Base-by-base conservation (phyloP, 208 protist genomes). In the Acanthamoeba culbertsoni region DNA sequence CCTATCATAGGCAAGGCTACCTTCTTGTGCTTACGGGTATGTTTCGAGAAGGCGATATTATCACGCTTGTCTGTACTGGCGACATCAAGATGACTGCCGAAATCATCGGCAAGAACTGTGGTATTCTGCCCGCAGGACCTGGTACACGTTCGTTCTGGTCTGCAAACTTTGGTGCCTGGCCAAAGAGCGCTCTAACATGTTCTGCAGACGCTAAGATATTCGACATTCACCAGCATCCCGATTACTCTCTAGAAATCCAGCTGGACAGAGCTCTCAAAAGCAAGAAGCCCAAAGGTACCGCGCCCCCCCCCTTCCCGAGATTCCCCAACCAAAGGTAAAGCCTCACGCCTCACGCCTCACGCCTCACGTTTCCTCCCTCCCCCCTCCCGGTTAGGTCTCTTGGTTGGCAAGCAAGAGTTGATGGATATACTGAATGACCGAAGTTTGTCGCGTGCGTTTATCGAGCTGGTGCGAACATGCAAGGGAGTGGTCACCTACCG, bases 31-130 rank as follows among this genome's bases (percentile, higher is more conserved):
- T 8, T n/a, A 68, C 16, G n/a, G n/a, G n/a, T n/a, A n/a, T n/a
- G n/a, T n/a, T n/a, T n/a, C n/a, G n/a, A 37, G 12, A 8, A 68
- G 84, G 84, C 55, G 48, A 92, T 26, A 92, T 92, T 62, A 92
- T 92, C 88, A 92, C 88, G 7, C 28, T 92, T 26, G 48, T 92
- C 31, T 92, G 88, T 31, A 92, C 88, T 4, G 88, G 88, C n/a
- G 88, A 92, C 40, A 92, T 92, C 43, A 92, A 92, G 88, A 55
- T 92, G 43, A 92, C 88, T 23, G 88, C 88, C 5, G 88, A 92
- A 40, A 92, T 79, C 45, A 92, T 92, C n/a, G 88, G 88, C 43
- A 92, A 26, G 18, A 92, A 92, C 33, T 92, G 88, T 23, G 88
- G 88, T 23, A 92, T 92, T 31, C 88, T 92, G 18, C 88, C 88